Evolutionary conservation across 371 early-diverging fungal genomes (phyloP).

Genomic region (Nosema bombycis): DNA sequence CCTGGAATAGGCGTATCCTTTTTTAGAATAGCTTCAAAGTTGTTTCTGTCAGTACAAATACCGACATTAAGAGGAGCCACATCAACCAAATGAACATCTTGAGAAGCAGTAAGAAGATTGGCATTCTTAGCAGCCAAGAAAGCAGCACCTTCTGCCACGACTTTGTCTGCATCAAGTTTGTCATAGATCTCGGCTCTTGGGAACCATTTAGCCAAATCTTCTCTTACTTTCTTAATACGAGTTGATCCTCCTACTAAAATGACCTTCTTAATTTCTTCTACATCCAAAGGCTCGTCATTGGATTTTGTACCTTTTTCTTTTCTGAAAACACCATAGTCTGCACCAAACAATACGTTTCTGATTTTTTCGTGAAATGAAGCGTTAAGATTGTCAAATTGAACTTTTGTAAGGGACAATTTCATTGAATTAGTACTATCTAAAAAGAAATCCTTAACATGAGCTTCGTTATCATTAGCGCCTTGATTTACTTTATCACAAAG

Average conservation of each 20-base stretch:
- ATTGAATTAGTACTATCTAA: constrained; percentile 69
- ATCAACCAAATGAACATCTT: constrained; percentile 84
- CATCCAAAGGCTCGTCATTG: constrained; percentile 79
- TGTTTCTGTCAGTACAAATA: constrained; percentile 72
- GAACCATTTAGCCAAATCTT: constrained; percentile 74
- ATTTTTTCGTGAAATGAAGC: constrained; percentile 79
- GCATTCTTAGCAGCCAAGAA: constrained; percentile 92
- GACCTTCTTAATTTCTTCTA: constrained; percentile 79
- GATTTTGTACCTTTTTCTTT: constrained; percentile 88
- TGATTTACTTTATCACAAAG: constrained; percentile 70
- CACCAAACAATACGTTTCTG: constrained; percentile 74
- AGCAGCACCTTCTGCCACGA: constrained; percentile 95
- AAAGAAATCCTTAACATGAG: background rate
- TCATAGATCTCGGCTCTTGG: constrained; percentile 83
- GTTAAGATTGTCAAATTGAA: constrained; percentile 84
- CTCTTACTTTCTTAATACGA: constrained; percentile 88
- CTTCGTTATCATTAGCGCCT: too few species aligned
- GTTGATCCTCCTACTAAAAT: constrained; percentile 98
- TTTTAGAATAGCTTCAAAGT: constrained; percentile 88
- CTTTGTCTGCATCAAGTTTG: constrained; percentile 94
- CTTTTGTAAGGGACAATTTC: too few species aligned
- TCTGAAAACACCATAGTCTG: constrained; percentile 83
- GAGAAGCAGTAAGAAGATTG: constrained; percentile 71
- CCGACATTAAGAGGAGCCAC: constrained; percentile 94
- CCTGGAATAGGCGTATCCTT: constrained; percentile 97